Evolutionary conservation across 345 rosid genomes (phyloP).

Genomic region (Acer negundo): DNA sequence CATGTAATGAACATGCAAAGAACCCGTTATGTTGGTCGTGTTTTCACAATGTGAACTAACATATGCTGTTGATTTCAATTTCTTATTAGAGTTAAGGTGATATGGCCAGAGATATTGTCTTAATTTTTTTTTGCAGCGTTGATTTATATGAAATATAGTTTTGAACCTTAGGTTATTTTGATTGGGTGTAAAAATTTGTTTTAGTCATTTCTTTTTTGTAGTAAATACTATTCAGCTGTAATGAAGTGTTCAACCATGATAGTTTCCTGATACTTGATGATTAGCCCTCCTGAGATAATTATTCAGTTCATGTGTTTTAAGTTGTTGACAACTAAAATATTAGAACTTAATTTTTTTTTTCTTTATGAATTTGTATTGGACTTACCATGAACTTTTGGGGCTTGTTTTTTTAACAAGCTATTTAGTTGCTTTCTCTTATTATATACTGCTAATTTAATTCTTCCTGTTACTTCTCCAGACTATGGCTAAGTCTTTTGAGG

Average conservation of each 20-base stretch:
- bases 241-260: not conserved
- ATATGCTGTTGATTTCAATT: not conserved
- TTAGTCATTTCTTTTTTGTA: not conserved
- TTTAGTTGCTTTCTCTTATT: not conserved
- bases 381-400: not conserved
- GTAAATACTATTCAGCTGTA: not conserved
- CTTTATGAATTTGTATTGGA: not conserved
- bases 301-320: not conserved
- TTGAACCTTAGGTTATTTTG: not conserved
- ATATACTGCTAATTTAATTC: slow-evolving; percentile 21
- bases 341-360: not conserved
- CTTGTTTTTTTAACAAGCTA: not conserved
- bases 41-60: not conserved
- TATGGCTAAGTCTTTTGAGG: slow-evolving; percentile 95
- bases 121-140: not conserved
- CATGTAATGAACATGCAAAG: not conserved
- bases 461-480: slow-evolving; percentile 45
- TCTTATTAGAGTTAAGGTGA: not conserved
- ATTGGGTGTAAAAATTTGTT: not conserved
- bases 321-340: not conserved
- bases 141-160: not conserved
- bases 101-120: not conserved
- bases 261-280: not conserved
- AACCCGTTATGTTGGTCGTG: not conserved
- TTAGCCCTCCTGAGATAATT: not conserved